Evolutionary conservation across 2,329 filamentous ascomycete species (phyloP), one percentile per base, ranked within the genome.

Genomic region (Endoconidiophora polonica): DNA sequence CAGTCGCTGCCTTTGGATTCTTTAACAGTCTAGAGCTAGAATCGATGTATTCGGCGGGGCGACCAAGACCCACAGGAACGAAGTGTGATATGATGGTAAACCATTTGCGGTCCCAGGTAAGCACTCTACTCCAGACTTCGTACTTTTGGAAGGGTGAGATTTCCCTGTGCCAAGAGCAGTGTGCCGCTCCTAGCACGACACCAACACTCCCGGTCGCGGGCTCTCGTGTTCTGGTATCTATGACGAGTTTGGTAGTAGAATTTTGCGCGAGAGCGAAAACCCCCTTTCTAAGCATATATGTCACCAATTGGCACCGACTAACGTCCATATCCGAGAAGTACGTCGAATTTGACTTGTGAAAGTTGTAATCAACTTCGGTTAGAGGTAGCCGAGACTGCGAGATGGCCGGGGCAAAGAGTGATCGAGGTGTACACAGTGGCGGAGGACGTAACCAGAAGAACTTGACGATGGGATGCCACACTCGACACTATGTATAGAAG

Each of bases 301-400:
- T 81, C 48, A 93, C 77, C 6, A 91, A 76, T 56, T 93, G 84
- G 0, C 83, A 83, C 51, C 91, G 83, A 38, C 82, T 78, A 53
- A 90, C 75, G 64, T 94, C 87, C 56, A 93, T 77, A 64, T 94
- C 86, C 56, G 79, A 70, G 61, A 94, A 94, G 68, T 93, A 94
- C 26, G 87, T 94, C 57, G 76, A 78, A 67, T 87, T 86, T 54
- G 79, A 80, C 62, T 88, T 87, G 71, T 90, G 83, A 41, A 86
- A 60, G 66, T 91, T 90, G 68, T 87, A 86, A 66, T 94, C 88
- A 58, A 81, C 86, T 65, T 94, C 86, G 57, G 83, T 72, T 49
- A 83, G 66, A 1, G 83, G 76, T 12, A 81, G 76, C 59, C 79
- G 76, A 5, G 81, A 77, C 38, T 71, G 68, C 14, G 80, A 77